phyloP scores from a whole-genome alignment of 306 rosid genomes.

The Cicer arietinum region DNA sequence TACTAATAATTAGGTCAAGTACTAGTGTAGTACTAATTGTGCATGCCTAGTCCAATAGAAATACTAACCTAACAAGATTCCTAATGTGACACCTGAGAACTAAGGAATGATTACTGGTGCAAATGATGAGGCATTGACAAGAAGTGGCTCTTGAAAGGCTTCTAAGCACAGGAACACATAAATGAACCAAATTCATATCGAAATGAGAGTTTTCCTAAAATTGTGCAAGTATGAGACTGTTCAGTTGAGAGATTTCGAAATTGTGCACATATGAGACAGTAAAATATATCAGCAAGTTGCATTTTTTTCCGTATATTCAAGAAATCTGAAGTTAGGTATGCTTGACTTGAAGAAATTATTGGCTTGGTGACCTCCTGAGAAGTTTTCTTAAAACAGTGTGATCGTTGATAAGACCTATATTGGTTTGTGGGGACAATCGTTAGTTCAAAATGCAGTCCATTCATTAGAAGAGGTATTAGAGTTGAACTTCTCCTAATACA shows the following conservation, averaged over 20 bases:
- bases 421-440: too few relatives aligned
- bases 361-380: neutral
- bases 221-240: neutral
- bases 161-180: too few relatives aligned
- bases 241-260: neutral
- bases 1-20: slow-evolving; percentile 6
- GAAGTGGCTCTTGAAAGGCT: neutral
- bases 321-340: neutral
- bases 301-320: neutral
- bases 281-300: neutral
- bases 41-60: slow-evolving; percentile 6
- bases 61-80: slow-evolving; percentile 32
- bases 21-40: slow-evolving; percentile 10
- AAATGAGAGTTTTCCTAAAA: too few relatives aligned
- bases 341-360: neutral
- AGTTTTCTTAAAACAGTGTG: neutral
- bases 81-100: neutral
- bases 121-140: neutral
- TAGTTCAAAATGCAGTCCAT: too few relatives aligned
- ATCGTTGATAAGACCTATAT: too few relatives aligned
- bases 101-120: neutral
- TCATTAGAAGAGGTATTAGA: too few relatives aligned
- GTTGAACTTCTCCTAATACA: too few relatives aligned
- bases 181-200: too few relatives aligned
- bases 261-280: neutral